Percentiles rank a stretch among this genome's conserved stretches.
phyloP scores from a whole-genome alignment of 352 stramenopile species.

The Globisporangium middletonii region DNA sequence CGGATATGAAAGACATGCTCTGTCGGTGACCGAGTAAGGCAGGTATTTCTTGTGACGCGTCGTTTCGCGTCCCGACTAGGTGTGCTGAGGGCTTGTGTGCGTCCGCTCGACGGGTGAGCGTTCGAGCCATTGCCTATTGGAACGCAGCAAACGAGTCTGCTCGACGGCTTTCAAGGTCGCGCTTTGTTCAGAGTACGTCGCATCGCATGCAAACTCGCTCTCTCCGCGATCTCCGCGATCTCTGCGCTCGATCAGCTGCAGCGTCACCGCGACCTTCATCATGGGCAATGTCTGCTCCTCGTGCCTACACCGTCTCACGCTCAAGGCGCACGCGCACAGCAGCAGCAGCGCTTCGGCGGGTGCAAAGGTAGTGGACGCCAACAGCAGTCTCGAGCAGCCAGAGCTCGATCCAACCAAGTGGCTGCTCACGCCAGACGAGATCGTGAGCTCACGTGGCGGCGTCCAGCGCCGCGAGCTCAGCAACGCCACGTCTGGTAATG shows the following conservation, averaged over 20 bases:
- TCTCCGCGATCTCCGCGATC: not conserved
- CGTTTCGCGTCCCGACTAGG: too few relatives aligned
- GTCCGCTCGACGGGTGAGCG: too few relatives aligned
- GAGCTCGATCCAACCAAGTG: conserved; percentile 11
- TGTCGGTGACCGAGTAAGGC: too few relatives aligned
- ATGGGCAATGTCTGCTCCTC: conserved; percentile 11
- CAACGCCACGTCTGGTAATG: not conserved
- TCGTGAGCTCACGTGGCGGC: conserved; percentile 2
- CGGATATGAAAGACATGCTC: too few relatives aligned
- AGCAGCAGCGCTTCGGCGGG: not conserved
- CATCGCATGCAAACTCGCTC: not conserved
- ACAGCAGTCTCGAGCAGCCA: conserved; percentile 4
- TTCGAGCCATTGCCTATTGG: too few relatives aligned
- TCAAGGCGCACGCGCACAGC: not conserved
- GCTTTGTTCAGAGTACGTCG: too few relatives aligned
- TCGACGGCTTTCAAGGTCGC: too few relatives aligned
- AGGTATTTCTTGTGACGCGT: too few relatives aligned
- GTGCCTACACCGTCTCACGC: not conserved
- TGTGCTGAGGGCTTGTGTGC: too few relatives aligned
- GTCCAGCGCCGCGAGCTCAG: conserved; percentile 1
- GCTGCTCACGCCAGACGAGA: conserved; percentile 7
- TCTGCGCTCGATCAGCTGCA: not conserved
- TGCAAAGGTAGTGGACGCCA: not conserved
- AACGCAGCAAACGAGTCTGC: too few relatives aligned
- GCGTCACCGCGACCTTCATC: not conserved